These are phyloP conservation scores for Plasmodium ovale DNA, from an alignment of 169 alveolate species.

Conservation along the genomic window DNA sequence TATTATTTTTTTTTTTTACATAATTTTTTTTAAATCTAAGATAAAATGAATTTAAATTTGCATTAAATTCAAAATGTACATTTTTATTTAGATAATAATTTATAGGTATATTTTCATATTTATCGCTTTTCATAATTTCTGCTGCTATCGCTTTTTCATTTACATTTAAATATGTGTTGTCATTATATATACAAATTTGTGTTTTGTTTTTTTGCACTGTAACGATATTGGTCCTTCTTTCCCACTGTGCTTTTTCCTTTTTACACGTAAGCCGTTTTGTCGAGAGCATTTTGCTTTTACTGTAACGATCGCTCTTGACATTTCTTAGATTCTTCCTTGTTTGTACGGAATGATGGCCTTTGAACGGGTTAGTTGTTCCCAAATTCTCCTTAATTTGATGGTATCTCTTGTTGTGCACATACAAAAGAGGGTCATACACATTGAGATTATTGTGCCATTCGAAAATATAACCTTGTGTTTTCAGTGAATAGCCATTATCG, in stretches of 20 bases:
- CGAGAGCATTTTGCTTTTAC: background rate
- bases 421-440: constrained; percentile 40
- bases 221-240: too few relatives aligned
- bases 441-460: constrained; percentile 51
- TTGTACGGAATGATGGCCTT: too few relatives aligned
- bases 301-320: background rate
- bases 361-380: too few relatives aligned
- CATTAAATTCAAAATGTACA: constrained; percentile 31
- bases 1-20: constrained; percentile 61
- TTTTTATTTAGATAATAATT: constrained; percentile 52
- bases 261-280: too few relatives aligned
- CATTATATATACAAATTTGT: constrained; percentile 52
- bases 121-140: constrained; percentile 26
- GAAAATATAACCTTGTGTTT: background rate
- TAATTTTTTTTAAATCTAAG: constrained; percentile 49
- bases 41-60: constrained; percentile 17
- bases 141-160: constrained; percentile 1
- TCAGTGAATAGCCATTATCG: background rate
- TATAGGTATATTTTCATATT: constrained; percentile 16
- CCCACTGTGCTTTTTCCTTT: too few relatives aligned
- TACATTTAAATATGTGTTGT: constrained; percentile 16
- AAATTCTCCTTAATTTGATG: too few relatives aligned
- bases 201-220: background rate
- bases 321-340: too few relatives aligned
- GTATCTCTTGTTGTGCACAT: constrained; percentile 7